Evolutionary conservation across 2,329 filamentous ascomycete species (phyloP).

Genomic region (Colletotrichum endophyticum): DNA sequence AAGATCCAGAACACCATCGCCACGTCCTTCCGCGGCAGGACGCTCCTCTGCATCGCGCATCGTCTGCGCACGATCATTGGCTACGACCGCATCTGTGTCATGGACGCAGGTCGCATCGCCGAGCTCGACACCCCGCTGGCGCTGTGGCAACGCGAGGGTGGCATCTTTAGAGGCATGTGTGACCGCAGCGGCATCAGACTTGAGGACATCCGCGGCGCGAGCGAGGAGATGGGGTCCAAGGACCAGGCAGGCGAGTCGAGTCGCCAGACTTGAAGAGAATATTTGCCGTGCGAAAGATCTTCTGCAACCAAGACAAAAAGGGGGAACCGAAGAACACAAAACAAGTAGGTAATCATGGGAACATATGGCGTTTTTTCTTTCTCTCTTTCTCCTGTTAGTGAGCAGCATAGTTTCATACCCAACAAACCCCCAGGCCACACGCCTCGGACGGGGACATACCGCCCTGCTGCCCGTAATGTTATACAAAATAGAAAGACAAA

Average conservation of each 20-base stretch:
- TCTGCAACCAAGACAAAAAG: not conserved
- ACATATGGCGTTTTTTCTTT: not conserved
- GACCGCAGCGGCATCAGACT: constrained; percentile 78
- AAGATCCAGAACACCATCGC: constrained; percentile 94
- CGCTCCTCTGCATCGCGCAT: constrained; percentile 91
- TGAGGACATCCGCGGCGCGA: constrained; percentile 57
- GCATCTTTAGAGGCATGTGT: constrained; percentile 91
- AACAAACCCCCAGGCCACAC: not conserved
- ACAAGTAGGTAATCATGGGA: not conserved
- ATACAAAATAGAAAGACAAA: not conserved
- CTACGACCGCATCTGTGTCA: constrained; percentile 95
- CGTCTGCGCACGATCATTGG: constrained; percentile 89
- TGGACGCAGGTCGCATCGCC: constrained; percentile 88
- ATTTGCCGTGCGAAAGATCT: not conserved
- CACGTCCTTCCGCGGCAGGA: constrained; percentile 83
- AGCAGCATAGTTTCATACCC: not conserved
- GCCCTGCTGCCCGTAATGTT: not conserved
- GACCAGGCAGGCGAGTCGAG: constrained; percentile 7
- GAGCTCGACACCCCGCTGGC: constrained; percentile 80
- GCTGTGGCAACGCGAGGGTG: constrained; percentile 71
- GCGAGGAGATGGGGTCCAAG: constrained; percentile 33
- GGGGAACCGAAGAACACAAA: not conserved
- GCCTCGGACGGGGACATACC: not conserved
- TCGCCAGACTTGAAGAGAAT: constrained; percentile 18
- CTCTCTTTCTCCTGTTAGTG: not conserved